Base-by-base conservation (phyloP, 768 basidiomycete species). In the Macrolepiota albuminosa region DNA sequence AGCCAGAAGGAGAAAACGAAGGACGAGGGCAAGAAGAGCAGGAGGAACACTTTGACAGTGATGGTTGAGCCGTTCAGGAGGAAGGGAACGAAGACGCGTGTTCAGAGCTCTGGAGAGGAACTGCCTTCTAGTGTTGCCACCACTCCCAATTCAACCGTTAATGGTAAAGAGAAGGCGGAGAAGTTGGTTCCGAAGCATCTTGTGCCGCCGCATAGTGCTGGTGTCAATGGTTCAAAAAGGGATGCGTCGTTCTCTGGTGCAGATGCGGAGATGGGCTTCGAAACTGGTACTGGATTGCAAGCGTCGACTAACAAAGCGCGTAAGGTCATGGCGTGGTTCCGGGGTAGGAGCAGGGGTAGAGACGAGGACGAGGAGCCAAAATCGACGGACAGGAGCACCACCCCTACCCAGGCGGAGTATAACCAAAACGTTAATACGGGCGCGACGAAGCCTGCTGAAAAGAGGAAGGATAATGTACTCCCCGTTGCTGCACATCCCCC, bases 301-400 rank as follows among this genome's bases (percentile, higher is more conserved):
- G 90, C 87, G 16, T 87, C 91, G 61, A 84, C 91, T n/a, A 87
- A 82, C 73, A 91, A 95, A 72, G 95, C 96, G 4, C 86, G 87
- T 72, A 93, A 89, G 69, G 97, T 99, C 56, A 98, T 98, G 96
- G 88, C 95, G 64, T 99, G 97, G 97, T 98, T 99, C 84, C 81
- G 90, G 72, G 83, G 81, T 57, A 84, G 82, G 73, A 87, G 85
- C 68, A 88, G 84, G 9, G 64, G 68, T 49, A 69, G 56, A 18
- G 62, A 61, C 18, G 67, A 67, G 29, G 66, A 68, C 16, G 63
- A 61, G 0, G 61, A 57, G 11, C 52, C 53, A 11, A 49, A 60
- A 46, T 16, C 46, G 39, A 63, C 63, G 50, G 63, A 65, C 24
- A 63, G 66, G 56, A 61, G 62, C 39, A 48, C 56, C 14, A 75